Percentiles rank a stretch among this genome's conserved stretches.
phyloP scores from a whole-genome alignment of 768 basidiomycete species.

The Pilatotrama ljubarskyi region DNA sequence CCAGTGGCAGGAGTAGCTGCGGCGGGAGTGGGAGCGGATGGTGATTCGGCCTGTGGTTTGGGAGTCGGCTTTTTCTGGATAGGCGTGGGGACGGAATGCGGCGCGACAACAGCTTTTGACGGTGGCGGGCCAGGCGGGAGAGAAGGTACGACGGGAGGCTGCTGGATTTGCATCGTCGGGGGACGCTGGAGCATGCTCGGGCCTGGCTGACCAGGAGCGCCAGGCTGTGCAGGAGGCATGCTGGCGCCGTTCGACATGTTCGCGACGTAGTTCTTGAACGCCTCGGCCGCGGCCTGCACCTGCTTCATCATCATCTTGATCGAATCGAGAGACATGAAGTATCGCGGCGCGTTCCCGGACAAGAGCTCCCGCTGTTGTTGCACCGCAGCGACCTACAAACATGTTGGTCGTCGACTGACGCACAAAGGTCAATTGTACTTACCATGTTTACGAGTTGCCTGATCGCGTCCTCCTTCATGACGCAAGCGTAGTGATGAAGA shows the following conservation, averaged over 20 bases:
- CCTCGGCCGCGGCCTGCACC: conserved; percentile 42
- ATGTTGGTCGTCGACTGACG: not conserved
- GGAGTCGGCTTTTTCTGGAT: conserved; percentile 22
- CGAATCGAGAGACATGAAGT: conserved; percentile 33
- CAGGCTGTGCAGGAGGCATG: not conserved
- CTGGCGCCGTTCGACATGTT: not conserved
- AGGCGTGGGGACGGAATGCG: conserved; percentile 7
- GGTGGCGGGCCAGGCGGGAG: conserved; percentile 6
- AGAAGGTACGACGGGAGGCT: conserved; percentile 4
- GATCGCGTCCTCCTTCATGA: conserved; percentile 50
- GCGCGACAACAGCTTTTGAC: conserved; percentile 6
- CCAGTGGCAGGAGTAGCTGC: conserved; percentile 54
- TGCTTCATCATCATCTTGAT: conserved; percentile 43
- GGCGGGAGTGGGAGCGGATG: conserved; percentile 24
- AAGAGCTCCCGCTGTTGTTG: conserved; percentile 41
- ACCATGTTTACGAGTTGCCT: conserved; percentile 58
- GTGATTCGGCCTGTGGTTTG: conserved; percentile 10
- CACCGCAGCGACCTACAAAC: conserved; percentile 27
- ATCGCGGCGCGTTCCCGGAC: conserved; percentile 29
- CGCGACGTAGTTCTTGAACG: conserved; percentile 32
- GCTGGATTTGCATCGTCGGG: not conserved
- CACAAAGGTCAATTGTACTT: conserved; percentile 28
- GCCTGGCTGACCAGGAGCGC: conserved; percentile 3
- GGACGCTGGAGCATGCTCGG: not conserved
- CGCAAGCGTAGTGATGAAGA: conserved; percentile 47